These are phyloP conservation scores for Asclepias syriaca DNA, from an alignment of 257 asterid species.

Conservation along the genomic window DNA sequence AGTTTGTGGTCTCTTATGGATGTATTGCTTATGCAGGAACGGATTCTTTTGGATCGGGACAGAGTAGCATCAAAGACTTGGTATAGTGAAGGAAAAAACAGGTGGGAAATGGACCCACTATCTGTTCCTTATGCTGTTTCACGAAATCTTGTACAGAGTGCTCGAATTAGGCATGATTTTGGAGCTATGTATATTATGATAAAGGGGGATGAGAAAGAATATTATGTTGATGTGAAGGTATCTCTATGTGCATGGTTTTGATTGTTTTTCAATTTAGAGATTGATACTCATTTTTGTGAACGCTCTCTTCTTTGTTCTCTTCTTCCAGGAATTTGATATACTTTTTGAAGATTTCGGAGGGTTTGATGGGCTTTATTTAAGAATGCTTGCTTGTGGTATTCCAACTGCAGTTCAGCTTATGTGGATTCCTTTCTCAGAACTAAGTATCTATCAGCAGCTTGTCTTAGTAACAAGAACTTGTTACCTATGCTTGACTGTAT, in stretches of 20 bases:
- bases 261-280: constrained; percentile 7
- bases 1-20: constrained; percentile 1
- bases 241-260: constrained; percentile 21
- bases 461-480: constrained; percentile 44
- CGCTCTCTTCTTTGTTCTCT: constrained; percentile 17
- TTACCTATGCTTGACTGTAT: constrained; percentile 50
- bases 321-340: constrained; percentile 73
- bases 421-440: constrained; percentile 91
- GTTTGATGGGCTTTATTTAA: constrained; percentile 83
- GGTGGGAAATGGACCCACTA: constrained; percentile 96
- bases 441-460: constrained; percentile 63
- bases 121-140: constrained; percentile 94
- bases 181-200: constrained; percentile 71
- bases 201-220: constrained; percentile 84
- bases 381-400: constrained; percentile 72
- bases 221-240: constrained; percentile 74
- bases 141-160: constrained; percentile 72
- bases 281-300: constrained; percentile 3
- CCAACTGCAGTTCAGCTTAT: constrained; percentile 89
- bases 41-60: constrained; percentile 80
- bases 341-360: constrained; percentile 91
- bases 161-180: constrained; percentile 98
- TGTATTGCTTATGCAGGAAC: constrained; percentile 44
- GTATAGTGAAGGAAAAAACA: constrained; percentile 65
- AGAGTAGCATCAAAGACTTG: constrained; percentile 85